phyloP scores from a whole-genome alignment of 768 basidiomycete species.

The Mycena olivaceomarginata region DNA sequence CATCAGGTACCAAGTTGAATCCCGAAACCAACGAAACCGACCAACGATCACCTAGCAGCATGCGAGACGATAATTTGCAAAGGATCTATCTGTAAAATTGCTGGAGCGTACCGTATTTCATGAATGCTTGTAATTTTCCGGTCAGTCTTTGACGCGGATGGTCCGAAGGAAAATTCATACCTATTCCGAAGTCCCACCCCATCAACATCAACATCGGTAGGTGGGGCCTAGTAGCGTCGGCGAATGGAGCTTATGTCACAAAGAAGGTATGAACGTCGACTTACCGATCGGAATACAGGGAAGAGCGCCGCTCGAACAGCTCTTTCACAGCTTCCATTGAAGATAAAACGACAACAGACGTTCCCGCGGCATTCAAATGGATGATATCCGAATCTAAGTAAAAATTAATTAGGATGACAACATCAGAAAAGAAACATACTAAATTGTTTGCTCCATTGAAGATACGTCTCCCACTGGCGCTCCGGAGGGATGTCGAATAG shows the following conservation, averaged over 20 bases:
- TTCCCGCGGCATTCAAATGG: no score
- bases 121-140: background rate
- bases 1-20: background rate
- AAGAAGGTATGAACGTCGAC: background rate
- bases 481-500: no score
- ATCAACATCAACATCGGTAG: no score
- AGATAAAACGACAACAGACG: no score
- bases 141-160: no score
- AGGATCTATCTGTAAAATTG: background rate
- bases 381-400: background rate
- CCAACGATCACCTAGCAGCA: background rate
- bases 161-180: background rate
- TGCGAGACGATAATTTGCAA: background rate
- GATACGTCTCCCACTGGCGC: no score
- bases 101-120: background rate
- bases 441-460: no score
- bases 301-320: background rate
- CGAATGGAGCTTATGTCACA: background rate
- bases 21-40: background rate
- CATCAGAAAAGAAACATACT: no score
- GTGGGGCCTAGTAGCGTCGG: no score
- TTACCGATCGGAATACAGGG: background rate
- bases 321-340: no score
- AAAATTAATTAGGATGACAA: no score
- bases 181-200: no score